A percentile compares a stretch with the other conserved stretches of the same genome.
phyloP scores from a whole-genome alignment of 1,284 basidiomycete species.

The Sanghuangporus baumii region DNA sequence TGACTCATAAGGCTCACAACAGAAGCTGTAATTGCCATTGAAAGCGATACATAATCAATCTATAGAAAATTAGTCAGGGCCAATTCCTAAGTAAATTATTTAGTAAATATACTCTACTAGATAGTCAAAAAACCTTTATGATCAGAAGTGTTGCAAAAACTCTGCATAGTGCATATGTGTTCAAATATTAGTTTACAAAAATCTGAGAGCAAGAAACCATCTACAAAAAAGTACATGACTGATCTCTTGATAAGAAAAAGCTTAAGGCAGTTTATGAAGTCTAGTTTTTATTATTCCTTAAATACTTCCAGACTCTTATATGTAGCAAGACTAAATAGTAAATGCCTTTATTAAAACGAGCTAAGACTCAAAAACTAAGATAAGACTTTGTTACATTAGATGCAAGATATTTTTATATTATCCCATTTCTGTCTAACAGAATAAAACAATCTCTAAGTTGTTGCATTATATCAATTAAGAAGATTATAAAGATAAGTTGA shows the following conservation, averaged over 20 bases:
- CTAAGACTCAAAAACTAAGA: background rate
- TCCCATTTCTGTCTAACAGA: background rate
- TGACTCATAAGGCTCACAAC: background rate
- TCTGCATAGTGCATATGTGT: background rate
- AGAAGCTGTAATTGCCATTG: background rate
- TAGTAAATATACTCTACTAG: background rate
- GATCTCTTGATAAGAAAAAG: background rate
- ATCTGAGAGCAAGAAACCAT: background rate
- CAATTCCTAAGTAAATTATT: background rate
- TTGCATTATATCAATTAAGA: background rate
- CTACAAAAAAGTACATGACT: background rate
- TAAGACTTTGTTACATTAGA: background rate
- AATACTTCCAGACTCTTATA: background rate
- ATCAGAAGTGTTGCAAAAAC: background rate
- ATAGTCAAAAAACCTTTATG: background rate
- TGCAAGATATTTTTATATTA: background rate
- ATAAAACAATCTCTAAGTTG: background rate
- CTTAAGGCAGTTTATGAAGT: background rate
- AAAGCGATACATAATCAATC: background rate
- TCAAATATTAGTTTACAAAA: too few relatives aligned
- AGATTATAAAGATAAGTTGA: background rate
- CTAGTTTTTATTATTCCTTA: background rate
- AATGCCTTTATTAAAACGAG: background rate
- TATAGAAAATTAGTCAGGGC: background rate
- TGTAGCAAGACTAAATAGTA: background rate